phyloP scores from a whole-genome alignment of 1,284 basidiomycete genomes.

The Boletus semigastroideus region DNA sequence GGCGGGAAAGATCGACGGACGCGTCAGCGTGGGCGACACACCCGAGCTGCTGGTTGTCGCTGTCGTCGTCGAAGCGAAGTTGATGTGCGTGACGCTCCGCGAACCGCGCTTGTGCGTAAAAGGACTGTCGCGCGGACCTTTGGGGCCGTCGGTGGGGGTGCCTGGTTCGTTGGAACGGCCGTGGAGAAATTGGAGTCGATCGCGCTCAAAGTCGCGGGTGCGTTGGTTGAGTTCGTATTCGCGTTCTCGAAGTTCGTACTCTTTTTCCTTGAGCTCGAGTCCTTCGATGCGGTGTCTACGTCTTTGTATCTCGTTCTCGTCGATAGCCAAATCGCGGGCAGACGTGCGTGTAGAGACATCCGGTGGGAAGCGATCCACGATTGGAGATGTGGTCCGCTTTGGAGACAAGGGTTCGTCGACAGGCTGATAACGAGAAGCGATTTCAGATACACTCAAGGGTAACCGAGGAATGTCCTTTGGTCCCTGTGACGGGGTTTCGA shows the following conservation, averaged over 20 bases:
- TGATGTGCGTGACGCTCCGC: constrained; percentile 47
- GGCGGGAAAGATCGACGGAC: constrained; percentile 23
- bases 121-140: constrained; percentile 23
- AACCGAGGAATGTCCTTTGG: constrained; percentile 62
- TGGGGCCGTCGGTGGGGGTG: constrained; percentile 23
- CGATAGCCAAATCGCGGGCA: constrained; percentile 20
- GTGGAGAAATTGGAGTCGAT: constrained; percentile 42
- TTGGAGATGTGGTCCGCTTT: constrained; percentile 33
- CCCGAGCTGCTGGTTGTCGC: constrained; percentile 14
- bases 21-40: constrained; percentile 9
- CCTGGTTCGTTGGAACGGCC: constrained; percentile 25
- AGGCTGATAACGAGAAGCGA: constrained; percentile 64
- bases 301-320: constrained; percentile 35
- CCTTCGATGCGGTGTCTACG: constrained; percentile 51
- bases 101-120: constrained; percentile 38
- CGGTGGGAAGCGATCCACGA: constrained; percentile 23
- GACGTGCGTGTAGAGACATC: constrained; percentile 16
- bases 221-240: constrained; percentile 60
- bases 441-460: constrained; percentile 59
- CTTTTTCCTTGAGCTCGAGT: constrained; percentile 51
- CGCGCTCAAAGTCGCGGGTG: constrained; percentile 53
- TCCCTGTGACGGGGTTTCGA: constrained; percentile 51
- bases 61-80: constrained; percentile 34
- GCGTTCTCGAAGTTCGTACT: constrained; percentile 51
- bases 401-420: constrained; percentile 40